These are phyloP conservation scores for Venturia pyrina DNA, from an alignment of 2,329 filamentous ascomycete species.

Conservation along the genomic window DNA sequence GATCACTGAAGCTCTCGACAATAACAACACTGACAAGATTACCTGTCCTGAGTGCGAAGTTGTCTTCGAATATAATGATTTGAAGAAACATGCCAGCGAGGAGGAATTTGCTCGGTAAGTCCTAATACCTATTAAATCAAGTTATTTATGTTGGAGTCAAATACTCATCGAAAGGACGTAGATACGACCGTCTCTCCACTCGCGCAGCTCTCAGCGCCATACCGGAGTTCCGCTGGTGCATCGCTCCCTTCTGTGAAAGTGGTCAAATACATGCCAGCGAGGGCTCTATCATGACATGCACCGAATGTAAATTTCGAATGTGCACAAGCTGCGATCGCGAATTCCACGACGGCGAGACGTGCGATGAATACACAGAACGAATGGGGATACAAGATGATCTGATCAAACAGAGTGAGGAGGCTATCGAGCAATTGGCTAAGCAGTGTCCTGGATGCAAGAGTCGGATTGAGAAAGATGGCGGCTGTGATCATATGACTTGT, in stretches of 20 bases:
- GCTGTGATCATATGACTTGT: conserved; percentile 11
- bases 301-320: neutral
- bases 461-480: conserved; percentile 1
- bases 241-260: neutral
- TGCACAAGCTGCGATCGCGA: neutral
- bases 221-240: conserved; percentile 3
- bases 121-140: neutral
- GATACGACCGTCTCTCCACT: neutral
- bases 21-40: neutral
- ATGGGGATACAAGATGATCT: neutral
- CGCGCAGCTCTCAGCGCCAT: conserved; percentile 2
- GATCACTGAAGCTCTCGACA: neutral
- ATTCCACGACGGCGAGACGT: conserved; percentile 6
- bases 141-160: neutral
- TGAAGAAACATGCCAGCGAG: neutral
- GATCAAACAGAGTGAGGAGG: neutral
- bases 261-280: conserved; percentile 5
- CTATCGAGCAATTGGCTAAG: neutral
- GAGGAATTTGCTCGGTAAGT: neutral
- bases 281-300: neutral
- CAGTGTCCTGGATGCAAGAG: conserved; percentile 5
- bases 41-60: neutral
- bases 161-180: neutral
- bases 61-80: neutral
- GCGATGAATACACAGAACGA: conserved; percentile 1